phyloP scores from a whole-genome alignment of 441 rosid genomes.

The Croton laevigatus region DNA sequence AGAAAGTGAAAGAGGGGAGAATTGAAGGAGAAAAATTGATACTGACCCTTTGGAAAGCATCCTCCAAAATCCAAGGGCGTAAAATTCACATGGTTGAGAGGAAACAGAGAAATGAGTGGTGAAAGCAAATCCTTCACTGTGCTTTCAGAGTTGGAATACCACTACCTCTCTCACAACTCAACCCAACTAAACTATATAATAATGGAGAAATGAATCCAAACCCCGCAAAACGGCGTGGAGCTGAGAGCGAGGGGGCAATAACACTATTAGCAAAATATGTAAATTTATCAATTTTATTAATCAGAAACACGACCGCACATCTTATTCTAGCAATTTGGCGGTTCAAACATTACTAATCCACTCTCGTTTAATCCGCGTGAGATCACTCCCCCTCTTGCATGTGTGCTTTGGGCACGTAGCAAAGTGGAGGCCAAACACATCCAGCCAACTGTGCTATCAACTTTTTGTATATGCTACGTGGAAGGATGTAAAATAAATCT shows the following conservation, averaged over 20 bases:
- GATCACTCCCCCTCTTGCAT: neutral
- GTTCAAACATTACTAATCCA: neutral
- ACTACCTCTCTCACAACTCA: neutral
- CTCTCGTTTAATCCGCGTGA: neutral
- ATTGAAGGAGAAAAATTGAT: neutral
- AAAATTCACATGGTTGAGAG: slow-evolving; percentile 22
- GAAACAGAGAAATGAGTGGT: slow-evolving; percentile 1
- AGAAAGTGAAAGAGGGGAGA: neutral
- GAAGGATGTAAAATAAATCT: too few species aligned
- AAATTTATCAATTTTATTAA: neutral
- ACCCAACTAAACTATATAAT: neutral
- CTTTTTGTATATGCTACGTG: too few species aligned
- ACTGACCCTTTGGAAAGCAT: slow-evolving; percentile 14
- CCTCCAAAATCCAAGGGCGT: slow-evolving; percentile 15
- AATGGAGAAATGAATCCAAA: slow-evolving; percentile 1
- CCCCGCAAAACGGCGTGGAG: slow-evolving; percentile 7
- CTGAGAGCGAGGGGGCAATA: neutral
- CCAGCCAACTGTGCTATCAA: too few species aligned
- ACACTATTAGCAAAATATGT: neutral
- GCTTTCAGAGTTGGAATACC: neutral
- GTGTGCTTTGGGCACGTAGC: neutral
- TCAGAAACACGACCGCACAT: slow-evolving; percentile 26
- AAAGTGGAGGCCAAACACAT: too few species aligned
- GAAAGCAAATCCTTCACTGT: neutral
- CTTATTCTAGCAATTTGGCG: neutral